Evolutionary conservation across 208 protist genomes (phyloP).

Genomic region (Trypanosoma cruzi): DNA sequence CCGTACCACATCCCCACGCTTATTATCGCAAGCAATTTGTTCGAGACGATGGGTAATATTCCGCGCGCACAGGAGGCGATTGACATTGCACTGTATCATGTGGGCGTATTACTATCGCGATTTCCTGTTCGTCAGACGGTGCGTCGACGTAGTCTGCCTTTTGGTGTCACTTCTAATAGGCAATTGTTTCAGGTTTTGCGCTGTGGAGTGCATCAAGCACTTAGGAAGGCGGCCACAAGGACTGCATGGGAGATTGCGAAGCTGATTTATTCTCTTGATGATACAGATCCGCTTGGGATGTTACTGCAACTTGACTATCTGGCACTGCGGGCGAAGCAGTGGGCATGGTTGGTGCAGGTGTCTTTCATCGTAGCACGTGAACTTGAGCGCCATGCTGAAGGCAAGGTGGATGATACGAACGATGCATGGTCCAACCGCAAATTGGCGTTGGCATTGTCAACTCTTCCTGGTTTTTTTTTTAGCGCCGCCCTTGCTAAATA

Average conservation of each 20-base stretch:
- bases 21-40: constrained; percentile 55
- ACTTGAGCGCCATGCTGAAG: constrained; percentile 3
- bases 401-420: constrained; percentile 2
- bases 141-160: constrained; percentile 49
- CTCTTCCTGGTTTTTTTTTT: constrained; percentile 78
- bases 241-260: constrained; percentile 74
- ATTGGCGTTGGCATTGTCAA: constrained; percentile 31
- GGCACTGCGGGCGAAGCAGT: constrained; percentile 72
- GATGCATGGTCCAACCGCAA: constrained; percentile 17
- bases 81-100: constrained; percentile 80
- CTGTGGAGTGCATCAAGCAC: constrained; percentile 65
- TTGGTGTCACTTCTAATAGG: constrained; percentile 36
- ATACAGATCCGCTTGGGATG: constrained; percentile 56
- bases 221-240: constrained; percentile 67
- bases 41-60: constrained; percentile 65
- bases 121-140: constrained; percentile 65
- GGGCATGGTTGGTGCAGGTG: constrained; percentile 83
- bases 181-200: constrained; percentile 60
- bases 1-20: constrained; percentile 87
- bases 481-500: constrained; percentile 74
- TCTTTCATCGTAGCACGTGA: constrained; percentile 27
- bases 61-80: constrained; percentile 58
- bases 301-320: constrained; percentile 79
- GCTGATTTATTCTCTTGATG: constrained; percentile 79
- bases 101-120: constrained; percentile 63